Evolutionary conservation across 257 asterid species (phyloP).

Genomic region (Solanum appendiculatum): DNA sequence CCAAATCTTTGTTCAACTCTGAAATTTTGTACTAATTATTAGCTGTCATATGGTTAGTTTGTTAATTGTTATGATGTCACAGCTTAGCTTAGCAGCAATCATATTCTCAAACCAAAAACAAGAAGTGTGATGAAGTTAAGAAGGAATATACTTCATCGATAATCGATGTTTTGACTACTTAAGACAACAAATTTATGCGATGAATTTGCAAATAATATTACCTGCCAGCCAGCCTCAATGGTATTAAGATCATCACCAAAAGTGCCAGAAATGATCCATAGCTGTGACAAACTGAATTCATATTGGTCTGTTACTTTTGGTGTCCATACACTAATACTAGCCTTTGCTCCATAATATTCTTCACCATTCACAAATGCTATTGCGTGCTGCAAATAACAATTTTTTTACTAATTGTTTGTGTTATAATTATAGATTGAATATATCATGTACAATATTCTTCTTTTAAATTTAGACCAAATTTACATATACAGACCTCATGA

Average conservation of each 20-base stretch:
- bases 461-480: not conserved
- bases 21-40: not conserved
- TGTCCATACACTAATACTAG: conserved; percentile 1
- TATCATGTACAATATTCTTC: not conserved
- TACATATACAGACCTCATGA: conserved; percentile 56
- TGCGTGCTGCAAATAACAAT: not conserved
- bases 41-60: not conserved
- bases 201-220: not conserved
- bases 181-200: not conserved
- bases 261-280: conserved; percentile 1
- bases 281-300: conserved; percentile 6
- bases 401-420: not conserved
- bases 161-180: not conserved
- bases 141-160: not conserved
- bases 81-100: not conserved
- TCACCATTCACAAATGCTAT: conserved; percentile 1
- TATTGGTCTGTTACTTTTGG: conserved; percentile 1
- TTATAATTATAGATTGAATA: not conserved
- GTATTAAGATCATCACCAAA: conserved; percentile 3
- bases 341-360: conserved; percentile 1
- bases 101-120: not conserved
- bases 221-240: conserved; percentile 8
- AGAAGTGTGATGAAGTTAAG: not conserved
- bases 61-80: not conserved
- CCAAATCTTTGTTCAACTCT: not conserved